Evolutionary conservation across 2,329 filamentous ascomycete species (phyloP).

Genomic region (Byssochlamys sp.): DNA sequence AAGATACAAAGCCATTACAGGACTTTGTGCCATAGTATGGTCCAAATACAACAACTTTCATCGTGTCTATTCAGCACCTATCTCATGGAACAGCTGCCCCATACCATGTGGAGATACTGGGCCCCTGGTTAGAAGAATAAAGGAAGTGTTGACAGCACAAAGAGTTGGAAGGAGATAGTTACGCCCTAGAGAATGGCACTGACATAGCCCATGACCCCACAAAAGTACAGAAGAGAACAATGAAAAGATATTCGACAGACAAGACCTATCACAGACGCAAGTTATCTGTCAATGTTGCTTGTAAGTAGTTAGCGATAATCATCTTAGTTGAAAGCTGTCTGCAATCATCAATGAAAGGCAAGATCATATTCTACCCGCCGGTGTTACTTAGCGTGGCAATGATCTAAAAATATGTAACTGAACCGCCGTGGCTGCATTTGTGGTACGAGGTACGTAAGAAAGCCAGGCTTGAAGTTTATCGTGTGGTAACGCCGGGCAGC

Average conservation of each 20-base stretch:
- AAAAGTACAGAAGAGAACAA: neutral
- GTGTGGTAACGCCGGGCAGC: neutral
- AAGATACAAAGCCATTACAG: no score
- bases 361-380: neutral
- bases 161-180: no score
- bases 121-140: no score
- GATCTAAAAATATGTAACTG: neutral
- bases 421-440: neutral
- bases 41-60: slow-evolving; percentile 10
- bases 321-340: neutral
- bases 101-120: no score
- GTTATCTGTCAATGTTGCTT: neutral
- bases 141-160: no score
- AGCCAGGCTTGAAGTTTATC: neutral
- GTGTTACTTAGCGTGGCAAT: neutral
- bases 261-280: neutral
- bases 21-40: no score
- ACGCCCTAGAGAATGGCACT: no score
- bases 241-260: neutral
- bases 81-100: no score
- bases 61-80: no score
- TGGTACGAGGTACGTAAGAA: neutral
- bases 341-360: neutral
- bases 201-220: no score
- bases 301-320: neutral